Base-by-base conservation (phyloP, 2,329 filamentous ascomycete genomes). In the Pyricularia grisea region DNA sequence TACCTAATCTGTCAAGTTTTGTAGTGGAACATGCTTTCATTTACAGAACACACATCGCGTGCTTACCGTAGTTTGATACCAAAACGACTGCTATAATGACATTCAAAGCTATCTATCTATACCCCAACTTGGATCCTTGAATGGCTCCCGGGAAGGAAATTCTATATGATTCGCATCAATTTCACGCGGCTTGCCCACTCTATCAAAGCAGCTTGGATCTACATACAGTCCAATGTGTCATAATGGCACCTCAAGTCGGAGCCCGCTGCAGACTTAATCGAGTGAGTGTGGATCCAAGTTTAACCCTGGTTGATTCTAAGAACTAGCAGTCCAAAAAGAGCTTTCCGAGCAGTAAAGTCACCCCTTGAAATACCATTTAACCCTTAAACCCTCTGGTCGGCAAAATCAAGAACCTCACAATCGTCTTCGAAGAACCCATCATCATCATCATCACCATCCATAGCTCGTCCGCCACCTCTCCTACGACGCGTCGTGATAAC, bases 401-500 rank as follows among this genome's bases (percentile, higher is more conserved):
- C 92, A 85, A 95, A 96, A 80, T 97, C 93, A 71, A 97, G 85
- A 69, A 97, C 91, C 77, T 97, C 93, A 73, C 92, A 95, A 76
- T 96, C 93, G 76, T 97, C 92, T 79, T 97, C 93, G 74, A 97
- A 97, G 78, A 97, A 96, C 2, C 90, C 91, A 69, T 90, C 88
- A 69, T 92, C 90, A 64, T 89, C 58, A 1, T 69, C 70, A 12
- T 78, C 76, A 33, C 82, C 81, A 50, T 36, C 31, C 20, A 79
- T 77, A 55, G 79, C 77, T 68, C 85, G 82, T 67, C 82, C 83
- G 58, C 82, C 81, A 60, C 85, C 87, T 74, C 87, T 87, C 70
- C 92, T 87, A 68, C 91, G 84, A 71, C 92, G 85, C 2, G 92
- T 94, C 20, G 92, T 96, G 23, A 94, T 89, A 63, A 96, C 90